Percentiles rank a stretch among this genome's conserved stretches.
Conservation (phyloP, 176 grass and related monocot species). For the Paspalum notatum region DNA sequence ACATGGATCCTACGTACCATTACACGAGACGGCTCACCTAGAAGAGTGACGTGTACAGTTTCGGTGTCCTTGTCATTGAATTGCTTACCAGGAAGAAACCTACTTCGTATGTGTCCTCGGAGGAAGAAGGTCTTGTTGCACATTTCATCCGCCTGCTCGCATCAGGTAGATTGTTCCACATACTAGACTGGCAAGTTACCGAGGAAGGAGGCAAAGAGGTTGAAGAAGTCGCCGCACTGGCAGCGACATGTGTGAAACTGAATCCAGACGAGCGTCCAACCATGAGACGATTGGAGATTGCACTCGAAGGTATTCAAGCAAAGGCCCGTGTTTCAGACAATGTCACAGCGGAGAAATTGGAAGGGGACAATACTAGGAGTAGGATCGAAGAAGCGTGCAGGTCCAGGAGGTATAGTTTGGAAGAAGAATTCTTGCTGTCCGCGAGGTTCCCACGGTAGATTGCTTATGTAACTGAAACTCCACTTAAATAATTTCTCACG, state of each 20-base stretch:
- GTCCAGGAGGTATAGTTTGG: neutral
- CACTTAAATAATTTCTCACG: too few relatives aligned
- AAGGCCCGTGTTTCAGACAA: neutral
- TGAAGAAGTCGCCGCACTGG: neutral
- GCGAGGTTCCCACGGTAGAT: slow-evolving; percentile 5
- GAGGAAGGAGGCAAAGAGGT: neutral
- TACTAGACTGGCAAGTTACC: neutral
- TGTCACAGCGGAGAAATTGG: neutral
- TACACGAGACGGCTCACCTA: neutral
- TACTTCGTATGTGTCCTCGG: neutral
- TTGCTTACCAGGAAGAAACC: neutral
- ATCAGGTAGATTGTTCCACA: neutral
- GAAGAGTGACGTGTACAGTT: neutral
- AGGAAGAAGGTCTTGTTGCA: neutral
- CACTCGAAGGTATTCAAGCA: neutral
- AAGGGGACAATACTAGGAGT: too few relatives aligned
- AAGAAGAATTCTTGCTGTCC: neutral
- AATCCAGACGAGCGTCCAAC: neutral
- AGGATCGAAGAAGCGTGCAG: neutral
- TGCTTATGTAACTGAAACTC: too few relatives aligned
- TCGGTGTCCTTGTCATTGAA: neutral
- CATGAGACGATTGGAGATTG: neutral
- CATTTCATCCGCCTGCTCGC: neutral
- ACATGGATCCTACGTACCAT: neutral
- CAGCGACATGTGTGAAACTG: neutral